A percentile compares a stretch with the other conserved stretches of the same genome.
Evolutionary conservation across 805 yeast species (phyloP).

Genomic region (Hanseniaspora guilliermondii): DNA sequence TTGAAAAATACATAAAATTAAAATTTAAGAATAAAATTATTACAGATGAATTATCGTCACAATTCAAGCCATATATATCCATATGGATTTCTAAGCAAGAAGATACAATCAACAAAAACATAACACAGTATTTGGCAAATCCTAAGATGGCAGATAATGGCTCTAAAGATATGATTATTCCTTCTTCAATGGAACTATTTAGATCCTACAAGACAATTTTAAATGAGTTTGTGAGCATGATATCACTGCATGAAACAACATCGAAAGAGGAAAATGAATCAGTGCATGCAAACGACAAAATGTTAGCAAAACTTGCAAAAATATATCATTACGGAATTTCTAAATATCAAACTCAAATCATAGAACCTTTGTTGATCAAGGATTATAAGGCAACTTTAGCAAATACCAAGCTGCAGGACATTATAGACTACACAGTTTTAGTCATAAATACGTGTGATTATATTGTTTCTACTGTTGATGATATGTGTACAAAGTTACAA

Average conservation of each 20-base stretch:
- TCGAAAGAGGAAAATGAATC: slow-evolving; percentile 24
- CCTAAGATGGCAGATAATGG: slow-evolving; percentile 38
- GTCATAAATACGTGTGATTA: slow-evolving; percentile 84
- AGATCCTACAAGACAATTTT: slow-evolving; percentile 61
- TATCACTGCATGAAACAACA: slow-evolving; percentile 38
- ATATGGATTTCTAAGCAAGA: slow-evolving; percentile 86
- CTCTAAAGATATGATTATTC: slow-evolving; percentile 55
- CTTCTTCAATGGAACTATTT: slow-evolving; percentile 79
- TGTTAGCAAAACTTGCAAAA: slow-evolving; percentile 34
- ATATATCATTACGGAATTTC: slow-evolving; percentile 56
- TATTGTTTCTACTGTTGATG: slow-evolving; percentile 63
- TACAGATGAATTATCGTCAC: slow-evolving; percentile 37
- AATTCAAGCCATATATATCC: slow-evolving; percentile 74
- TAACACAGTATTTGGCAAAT: slow-evolving; percentile 51
- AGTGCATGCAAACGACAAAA: slow-evolving; percentile 27
- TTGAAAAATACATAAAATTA: slow-evolving; percentile 62
- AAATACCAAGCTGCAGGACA: slow-evolving; percentile 6
- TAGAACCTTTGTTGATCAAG: slow-evolving; percentile 41
- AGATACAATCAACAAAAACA: slow-evolving; percentile 43
- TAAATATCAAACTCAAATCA: slow-evolving; percentile 43
- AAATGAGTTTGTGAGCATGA: slow-evolving; percentile 33
- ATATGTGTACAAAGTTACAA: slow-evolving; percentile 52
- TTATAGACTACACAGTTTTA: slow-evolving; percentile 49
- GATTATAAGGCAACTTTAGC: slow-evolving; percentile 37
- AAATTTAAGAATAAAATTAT: slow-evolving; percentile 38